Base-by-base conservation (phyloP, 2,329 filamentous ascomycete genomes). In the Xylaria sp. region DNA sequence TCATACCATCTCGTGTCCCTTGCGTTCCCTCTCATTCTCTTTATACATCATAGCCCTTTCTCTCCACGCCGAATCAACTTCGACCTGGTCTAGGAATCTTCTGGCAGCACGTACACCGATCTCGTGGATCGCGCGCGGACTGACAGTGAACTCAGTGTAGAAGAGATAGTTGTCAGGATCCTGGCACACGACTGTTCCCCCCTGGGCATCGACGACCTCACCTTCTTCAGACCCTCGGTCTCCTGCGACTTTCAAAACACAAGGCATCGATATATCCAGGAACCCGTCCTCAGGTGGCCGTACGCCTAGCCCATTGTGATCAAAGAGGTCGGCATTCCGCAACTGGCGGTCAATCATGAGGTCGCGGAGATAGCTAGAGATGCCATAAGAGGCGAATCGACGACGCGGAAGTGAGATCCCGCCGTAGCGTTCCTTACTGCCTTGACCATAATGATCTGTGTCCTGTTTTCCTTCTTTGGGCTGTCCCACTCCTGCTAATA, bases 261-360 rank as follows among this genome's bases (percentile, higher is more conserved):
- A 87, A 0, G 84, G 80, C 54, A 75, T 78, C 75, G 75, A 77
- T 1, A 85, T 79, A 50, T 86, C 78, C 2, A 73, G 64, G 67
- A 81, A 86, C 25, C 78, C 77, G 36, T 80, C 76, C 3, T 76
- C 72, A 0, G 68, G 58, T 0, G 75, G 68, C 17, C 78, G 71
- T 0, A 71, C 78, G 1, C 85, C 85, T 0, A 82, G 77, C 0
- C 84, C 84, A 2, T 77, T 74, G 7, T 78, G 75, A 66, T 87
- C 85, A 3, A 73, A 73, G 3, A 85, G 71, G 7, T 80, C 79
- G 0, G 77, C 74, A 36, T 77, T 75, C 61, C 81, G 79, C 69
- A 87, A 78, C 63, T 85, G 83, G 15, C 80, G 77, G 68, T 87
- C 84, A 7, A 82, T 74, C 47, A 87, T 83, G 11, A 80, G 76